phyloP scores from a whole-genome alignment of 768 basidiomycete species.

The Cyclocybe aegerita region DNA sequence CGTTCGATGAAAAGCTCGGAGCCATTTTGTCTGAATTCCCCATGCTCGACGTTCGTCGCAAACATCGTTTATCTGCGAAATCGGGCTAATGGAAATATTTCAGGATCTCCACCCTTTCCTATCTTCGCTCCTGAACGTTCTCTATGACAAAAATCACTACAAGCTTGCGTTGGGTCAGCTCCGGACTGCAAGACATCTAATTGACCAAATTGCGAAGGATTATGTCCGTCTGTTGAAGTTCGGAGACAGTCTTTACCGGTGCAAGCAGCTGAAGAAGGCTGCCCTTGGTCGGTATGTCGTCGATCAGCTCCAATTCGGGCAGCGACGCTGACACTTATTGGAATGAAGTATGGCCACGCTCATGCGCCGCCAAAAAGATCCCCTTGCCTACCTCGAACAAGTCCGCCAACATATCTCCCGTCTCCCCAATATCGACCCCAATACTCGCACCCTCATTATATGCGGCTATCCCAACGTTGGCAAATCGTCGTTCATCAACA shows the following conservation, averaged over 20 bases:
- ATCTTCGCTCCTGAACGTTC: slow-evolving; percentile 92
- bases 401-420: slow-evolving; percentile 99
- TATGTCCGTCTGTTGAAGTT: slow-evolving; percentile 97
- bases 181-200: slow-evolving; percentile 92
- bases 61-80: slow-evolving; percentile 4
- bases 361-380: slow-evolving; percentile 98
- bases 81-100: slow-evolving; percentile 23
- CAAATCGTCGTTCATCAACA: slow-evolving; percentile 99
- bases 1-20: slow-evolving; percentile 93
- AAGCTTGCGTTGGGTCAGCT: slow-evolving; percentile 98
- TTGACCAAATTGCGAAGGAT: slow-evolving; percentile 96
- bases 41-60: slow-evolving; percentile 82
- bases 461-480: slow-evolving; percentile 99
- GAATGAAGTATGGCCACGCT: slow-evolving; percentile 89
- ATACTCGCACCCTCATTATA: slow-evolving; percentile 94
- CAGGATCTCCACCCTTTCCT: slow-evolving; percentile 95
- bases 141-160: slow-evolving; percentile 99
- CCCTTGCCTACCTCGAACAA: slow-evolving; percentile 97
- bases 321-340: slow-evolving; percentile 1
- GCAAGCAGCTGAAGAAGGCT: slow-evolving; percentile 97
- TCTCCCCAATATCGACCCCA: slow-evolving; percentile 97
- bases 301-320: not conserved
- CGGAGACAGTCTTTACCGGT: slow-evolving; percentile 95
- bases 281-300: slow-evolving; percentile 87
- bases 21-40: slow-evolving; percentile 96